Evolutionary conservation across 2,329 filamentous ascomycete species (phyloP), one percentile per base, ranked within the genome.

Genomic region (Aspergillus fructus): DNA sequence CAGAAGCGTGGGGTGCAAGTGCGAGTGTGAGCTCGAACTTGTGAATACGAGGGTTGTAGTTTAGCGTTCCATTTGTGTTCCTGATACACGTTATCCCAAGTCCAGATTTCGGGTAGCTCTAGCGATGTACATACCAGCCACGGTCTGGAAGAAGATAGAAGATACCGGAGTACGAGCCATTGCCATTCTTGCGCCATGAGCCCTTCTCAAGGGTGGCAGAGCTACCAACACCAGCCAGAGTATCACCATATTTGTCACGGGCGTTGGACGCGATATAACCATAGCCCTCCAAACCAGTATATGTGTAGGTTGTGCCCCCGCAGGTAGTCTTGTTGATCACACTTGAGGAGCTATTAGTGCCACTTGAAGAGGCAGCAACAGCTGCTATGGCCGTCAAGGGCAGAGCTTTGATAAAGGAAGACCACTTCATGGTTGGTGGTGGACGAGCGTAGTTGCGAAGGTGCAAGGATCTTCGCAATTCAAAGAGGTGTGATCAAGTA

Each of bases 211-310:
- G 73, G n/a, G 85, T 83, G 64, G 88, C 83, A 12, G 85, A 80
- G 56, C 83, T 88, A 8, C 89, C 89, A 51, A 89, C 78, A 2
- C 86, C 85, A 39, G 85, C 86, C 30, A 90, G 76, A 0, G 87
- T 90, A 67, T 91, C 88, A 30, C 86, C 86, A 63, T 82, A 87
- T 67, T 87, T 86, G 73, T 91, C 89, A 33, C 80, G 76, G 3
- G 81, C 80, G 65, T 86, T 79, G 33, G 79, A 78, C 0, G 82
- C 73, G 3, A 90, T 72, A 55, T 78, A 81, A 5, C 88, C 88
- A 66, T 86, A 90, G 9, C 88, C 88, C 4, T 84, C 86, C 9
- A 91, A 81, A 56, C 82, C 79, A 52, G 87, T 76, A 68, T 91
- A 91, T n/a, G 82, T 78, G 66, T 88, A 90, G 0, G 73, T 78